Evolutionary conservation across 345 rosid species (phyloP).

Genomic region (Brassica nigra): DNA sequence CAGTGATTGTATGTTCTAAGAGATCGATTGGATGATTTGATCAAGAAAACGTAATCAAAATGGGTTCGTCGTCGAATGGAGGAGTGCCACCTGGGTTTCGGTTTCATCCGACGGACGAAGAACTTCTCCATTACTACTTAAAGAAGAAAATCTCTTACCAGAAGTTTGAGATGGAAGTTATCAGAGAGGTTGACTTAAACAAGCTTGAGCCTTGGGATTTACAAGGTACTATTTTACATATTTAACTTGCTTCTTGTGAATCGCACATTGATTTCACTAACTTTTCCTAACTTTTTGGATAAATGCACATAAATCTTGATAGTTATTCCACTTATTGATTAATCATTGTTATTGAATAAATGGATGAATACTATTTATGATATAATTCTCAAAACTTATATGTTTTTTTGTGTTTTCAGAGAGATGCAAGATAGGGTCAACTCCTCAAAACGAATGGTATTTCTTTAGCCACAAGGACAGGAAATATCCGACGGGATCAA

Average conservation of each 20-base stretch:
- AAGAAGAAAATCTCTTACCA: constrained; percentile 88
- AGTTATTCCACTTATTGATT: background rate
- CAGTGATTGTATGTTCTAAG: constrained; percentile 12
- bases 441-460: constrained; percentile 94
- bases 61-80: constrained; percentile 65
- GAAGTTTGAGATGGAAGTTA: constrained; percentile 96
- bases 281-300: too few species aligned
- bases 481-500: constrained; percentile 92
- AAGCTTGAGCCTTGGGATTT: constrained; percentile 99
- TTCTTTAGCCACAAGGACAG: constrained; percentile 96
- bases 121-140: constrained; percentile 89
- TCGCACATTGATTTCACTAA: background rate
- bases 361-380: background rate
- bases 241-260: too few species aligned
- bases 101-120: constrained; percentile 96
- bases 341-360: background rate
- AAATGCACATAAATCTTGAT: background rate
- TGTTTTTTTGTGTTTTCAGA: constrained; percentile 40
- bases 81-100: constrained; percentile 97
- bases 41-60: constrained; percentile 18
- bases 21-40: background rate
- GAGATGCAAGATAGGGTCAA: constrained; percentile 87
- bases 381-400: background rate
- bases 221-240: constrained; percentile 57
- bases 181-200: constrained; percentile 91